phyloP scores from a whole-genome alignment of 768 basidiomycete species.

The Pleurotus ostreatus region DNA sequence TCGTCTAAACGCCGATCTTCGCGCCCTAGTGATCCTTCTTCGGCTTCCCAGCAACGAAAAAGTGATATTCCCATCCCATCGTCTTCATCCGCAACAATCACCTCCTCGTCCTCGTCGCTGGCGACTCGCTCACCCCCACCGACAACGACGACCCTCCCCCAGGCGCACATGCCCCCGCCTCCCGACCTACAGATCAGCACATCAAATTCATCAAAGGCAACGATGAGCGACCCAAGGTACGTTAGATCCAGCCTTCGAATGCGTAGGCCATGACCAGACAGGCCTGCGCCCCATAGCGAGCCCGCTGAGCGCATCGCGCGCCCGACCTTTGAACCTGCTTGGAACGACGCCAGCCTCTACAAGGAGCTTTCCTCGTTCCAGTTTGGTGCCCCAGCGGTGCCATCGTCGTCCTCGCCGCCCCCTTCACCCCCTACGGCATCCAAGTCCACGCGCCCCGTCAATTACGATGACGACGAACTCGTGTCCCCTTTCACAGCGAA shows the following conservation, averaged over 20 bases:
- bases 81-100: slow-evolving; percentile 6
- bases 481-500: slow-evolving; percentile 11
- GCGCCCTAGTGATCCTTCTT: slow-evolving; percentile 13
- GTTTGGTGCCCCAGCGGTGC: slow-evolving; percentile 38
- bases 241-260: not conserved
- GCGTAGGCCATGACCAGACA: not conserved
- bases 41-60: slow-evolving; percentile 10
- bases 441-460: slow-evolving; percentile 25
- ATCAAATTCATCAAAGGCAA: not conserved
- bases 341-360: slow-evolving; percentile 32
- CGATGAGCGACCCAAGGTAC: slow-evolving; percentile 4
- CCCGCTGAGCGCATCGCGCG: not conserved
- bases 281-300: not conserved
- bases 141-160: not conserved
- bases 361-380: slow-evolving; percentile 43
- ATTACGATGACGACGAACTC: slow-evolving; percentile 31
- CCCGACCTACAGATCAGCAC: slow-evolving; percentile 1
- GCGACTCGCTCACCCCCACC: not conserved
- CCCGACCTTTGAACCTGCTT: slow-evolving; percentile 12
- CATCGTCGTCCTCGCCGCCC: slow-evolving; percentile 23
- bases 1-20: slow-evolving; percentile 18
- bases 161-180: not conserved
- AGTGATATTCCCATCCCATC: slow-evolving; percentile 10
- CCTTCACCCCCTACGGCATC: slow-evolving; percentile 34
- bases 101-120: not conserved